Percentiles rank a stretch among this genome's conserved stretches.
These are phyloP conservation scores for Pleurotus tuoliensis DNA, from an alignment of 768 basidiomycete genomes.

Conservation along the genomic window DNA sequence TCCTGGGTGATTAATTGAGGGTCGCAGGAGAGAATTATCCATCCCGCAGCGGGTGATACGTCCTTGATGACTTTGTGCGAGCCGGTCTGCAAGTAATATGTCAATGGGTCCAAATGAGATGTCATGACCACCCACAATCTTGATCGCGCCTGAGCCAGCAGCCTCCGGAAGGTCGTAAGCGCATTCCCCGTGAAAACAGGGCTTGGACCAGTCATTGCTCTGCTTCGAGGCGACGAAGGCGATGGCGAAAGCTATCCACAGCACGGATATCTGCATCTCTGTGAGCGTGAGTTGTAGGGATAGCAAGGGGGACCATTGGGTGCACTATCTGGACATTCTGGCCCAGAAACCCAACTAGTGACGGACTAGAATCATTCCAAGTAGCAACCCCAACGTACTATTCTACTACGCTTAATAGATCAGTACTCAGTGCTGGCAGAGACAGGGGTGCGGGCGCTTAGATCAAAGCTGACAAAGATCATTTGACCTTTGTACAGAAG, in stretches of 20 bases:
- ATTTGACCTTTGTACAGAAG: too few species aligned
- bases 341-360: too few species aligned
- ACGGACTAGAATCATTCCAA: too few species aligned
- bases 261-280: background rate
- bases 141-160: background rate
- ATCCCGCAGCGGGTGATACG: conserved; percentile 1
- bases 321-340: too few species aligned
- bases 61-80: background rate
- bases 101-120: background rate
- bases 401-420: too few species aligned
- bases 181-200: background rate
- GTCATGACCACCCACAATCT: background rate
- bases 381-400: too few species aligned
- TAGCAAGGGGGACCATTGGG: too few species aligned
- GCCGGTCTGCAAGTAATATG: background rate
- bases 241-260: background rate
- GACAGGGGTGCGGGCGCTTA: too few species aligned
- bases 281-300: too few species aligned
- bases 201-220: too few species aligned
- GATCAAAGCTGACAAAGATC: too few species aligned
- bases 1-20: background rate
- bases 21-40: conserved; percentile 1
- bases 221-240: background rate
- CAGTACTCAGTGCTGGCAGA: too few species aligned
- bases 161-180: background rate